These are phyloP conservation scores for Clavulina sp. DNA, from an alignment of 768 basidiomycete genomes.

Conservation along the genomic window DNA sequence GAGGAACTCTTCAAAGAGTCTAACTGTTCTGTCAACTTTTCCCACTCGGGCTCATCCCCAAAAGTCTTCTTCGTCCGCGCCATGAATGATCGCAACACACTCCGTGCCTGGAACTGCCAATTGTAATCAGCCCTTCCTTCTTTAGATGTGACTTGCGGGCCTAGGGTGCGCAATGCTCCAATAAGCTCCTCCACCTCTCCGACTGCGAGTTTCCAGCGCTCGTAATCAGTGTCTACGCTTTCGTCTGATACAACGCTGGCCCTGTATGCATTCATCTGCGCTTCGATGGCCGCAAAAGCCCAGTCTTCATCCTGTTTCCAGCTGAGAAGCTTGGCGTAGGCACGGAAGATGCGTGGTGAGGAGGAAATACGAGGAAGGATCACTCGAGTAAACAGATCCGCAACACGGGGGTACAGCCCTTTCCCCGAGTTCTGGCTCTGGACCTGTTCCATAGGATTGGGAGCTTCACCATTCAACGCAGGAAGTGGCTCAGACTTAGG, in stretches of 20 bases:
- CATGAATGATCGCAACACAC: conserved; percentile 75
- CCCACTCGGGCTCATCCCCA: conserved; percentile 79
- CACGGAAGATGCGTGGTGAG: conserved; percentile 59
- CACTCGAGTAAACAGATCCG: conserved; percentile 53
- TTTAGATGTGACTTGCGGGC: conserved; percentile 34
- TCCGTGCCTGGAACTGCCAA: conserved; percentile 78
- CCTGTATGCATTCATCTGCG: conserved; percentile 75
- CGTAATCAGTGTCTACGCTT: conserved; percentile 47
- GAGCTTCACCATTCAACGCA: conserved; percentile 13
- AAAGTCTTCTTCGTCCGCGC: conserved; percentile 67
- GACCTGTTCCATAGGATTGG: conserved; percentile 4
- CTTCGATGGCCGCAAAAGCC: conserved; percentile 65
- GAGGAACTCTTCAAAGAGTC: no score
- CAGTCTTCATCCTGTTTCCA: conserved; percentile 53
- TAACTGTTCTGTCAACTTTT: conserved; percentile 41
- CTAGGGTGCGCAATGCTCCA: conserved; percentile 67
- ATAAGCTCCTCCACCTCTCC: conserved; percentile 70
- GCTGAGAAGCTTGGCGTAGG: conserved; percentile 64
- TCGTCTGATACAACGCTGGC: conserved; percentile 39
- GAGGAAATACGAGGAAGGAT: conserved; percentile 66
- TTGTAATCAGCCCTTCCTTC: conserved; percentile 9
- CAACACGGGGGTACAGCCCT: conserved; percentile 48
- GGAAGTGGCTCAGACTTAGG: conserved; percentile 16
- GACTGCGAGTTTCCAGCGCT: conserved; percentile 57
- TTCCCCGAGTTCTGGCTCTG: conserved; percentile 43